Conservation (phyloP, 2,329 filamentous ascomycete genomes). For the Tolypocladium capitatum region DNA sequence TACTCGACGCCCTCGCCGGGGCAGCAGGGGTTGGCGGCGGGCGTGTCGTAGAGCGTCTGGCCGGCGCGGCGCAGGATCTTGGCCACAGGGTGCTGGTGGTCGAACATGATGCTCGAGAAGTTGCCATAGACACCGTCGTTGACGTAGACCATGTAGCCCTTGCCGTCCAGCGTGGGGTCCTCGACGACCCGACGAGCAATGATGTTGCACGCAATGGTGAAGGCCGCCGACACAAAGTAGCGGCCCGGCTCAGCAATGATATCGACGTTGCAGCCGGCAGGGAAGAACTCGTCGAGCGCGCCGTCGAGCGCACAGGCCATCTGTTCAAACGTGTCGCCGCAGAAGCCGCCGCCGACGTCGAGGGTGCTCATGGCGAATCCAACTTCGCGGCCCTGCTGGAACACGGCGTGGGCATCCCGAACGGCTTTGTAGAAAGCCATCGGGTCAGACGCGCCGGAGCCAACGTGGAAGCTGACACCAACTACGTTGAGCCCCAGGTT, state of each 20-base stretch:
- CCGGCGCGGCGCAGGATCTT: conserved; percentile 58
- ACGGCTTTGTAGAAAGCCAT: conserved; percentile 83
- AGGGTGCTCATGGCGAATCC: conserved; percentile 77
- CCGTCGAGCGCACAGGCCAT: conserved; percentile 72
- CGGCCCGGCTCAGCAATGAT: conserved; percentile 94
- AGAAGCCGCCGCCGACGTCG: conserved; percentile 91
- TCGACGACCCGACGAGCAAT: conserved; percentile 86
- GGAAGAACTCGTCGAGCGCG: conserved; percentile 81
- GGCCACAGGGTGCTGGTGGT: conserved; percentile 84
- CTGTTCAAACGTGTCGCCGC: conserved; percentile 75
- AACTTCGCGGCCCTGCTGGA: conserved; percentile 65
- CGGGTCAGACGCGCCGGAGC: conserved; percentile 92
- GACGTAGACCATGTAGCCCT: conserved; percentile 91
- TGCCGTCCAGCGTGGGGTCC: conserved; percentile 49
- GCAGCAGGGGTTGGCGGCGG: conserved; percentile 32
- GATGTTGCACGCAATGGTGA: conserved; percentile 89
- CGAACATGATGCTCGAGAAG: conserved; percentile 98
- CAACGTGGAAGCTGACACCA: conserved; percentile 95
- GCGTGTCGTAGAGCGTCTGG: conserved; percentile 44
- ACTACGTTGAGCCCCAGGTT: conserved; percentile 79
- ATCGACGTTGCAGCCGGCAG: conserved; percentile 53
- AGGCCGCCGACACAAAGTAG: conserved; percentile 88
- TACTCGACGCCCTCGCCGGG: conserved; percentile 55
- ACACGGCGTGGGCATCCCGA: conserved; percentile 74
- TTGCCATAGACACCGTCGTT: conserved; percentile 98